These are phyloP conservation scores for Nakazawaea peltata DNA, from an alignment of 805 yeast species.

Conservation along the genomic window DNA sequence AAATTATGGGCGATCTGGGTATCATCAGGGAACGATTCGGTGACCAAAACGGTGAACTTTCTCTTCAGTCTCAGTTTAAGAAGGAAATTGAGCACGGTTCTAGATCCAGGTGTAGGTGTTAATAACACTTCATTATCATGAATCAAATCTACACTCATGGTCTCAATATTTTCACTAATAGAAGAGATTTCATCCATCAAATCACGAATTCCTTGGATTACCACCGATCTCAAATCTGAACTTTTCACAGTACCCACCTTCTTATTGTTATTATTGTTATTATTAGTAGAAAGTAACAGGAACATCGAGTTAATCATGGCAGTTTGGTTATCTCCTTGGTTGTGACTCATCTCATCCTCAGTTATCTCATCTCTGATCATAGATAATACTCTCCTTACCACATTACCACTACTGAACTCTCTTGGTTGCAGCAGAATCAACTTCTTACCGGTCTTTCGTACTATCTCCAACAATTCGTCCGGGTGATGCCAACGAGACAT, in stretches of 20 bases:
- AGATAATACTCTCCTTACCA: conserved; percentile 82
- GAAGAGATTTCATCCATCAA: conserved; percentile 85
- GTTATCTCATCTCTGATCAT: conserved; percentile 81
- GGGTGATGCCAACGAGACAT: conserved; percentile 82
- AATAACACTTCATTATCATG: conserved; percentile 82
- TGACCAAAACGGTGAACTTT: conserved; percentile 83
- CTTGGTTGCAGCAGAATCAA: conserved; percentile 80
- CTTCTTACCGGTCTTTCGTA: conserved; percentile 65
- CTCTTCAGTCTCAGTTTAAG: conserved; percentile 83
- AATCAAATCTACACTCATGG: conserved; percentile 85
- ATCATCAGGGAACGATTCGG: conserved; percentile 89
- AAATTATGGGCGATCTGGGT: conserved; percentile 69
- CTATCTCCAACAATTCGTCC: conserved; percentile 60
- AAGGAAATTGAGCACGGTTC: conserved; percentile 80
- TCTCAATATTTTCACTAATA: conserved; percentile 84
- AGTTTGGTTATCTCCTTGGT: conserved; percentile 11
- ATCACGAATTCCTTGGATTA: conserved; percentile 88
- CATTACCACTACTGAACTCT: conserved; percentile 84
- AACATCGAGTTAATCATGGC: conserved; percentile 77
- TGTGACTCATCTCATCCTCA: conserved; percentile 25
- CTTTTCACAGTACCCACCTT: conserved; percentile 30
- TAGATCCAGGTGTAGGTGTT: conserved; percentile 93
- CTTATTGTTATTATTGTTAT: conserved; percentile 15
- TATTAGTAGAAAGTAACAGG: conserved; percentile 56
- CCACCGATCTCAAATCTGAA: conserved; percentile 71